These are phyloP conservation scores for Triangularia verruculosa DNA, from an alignment of 2,329 filamentous ascomycete species.

Conservation along the genomic window DNA sequence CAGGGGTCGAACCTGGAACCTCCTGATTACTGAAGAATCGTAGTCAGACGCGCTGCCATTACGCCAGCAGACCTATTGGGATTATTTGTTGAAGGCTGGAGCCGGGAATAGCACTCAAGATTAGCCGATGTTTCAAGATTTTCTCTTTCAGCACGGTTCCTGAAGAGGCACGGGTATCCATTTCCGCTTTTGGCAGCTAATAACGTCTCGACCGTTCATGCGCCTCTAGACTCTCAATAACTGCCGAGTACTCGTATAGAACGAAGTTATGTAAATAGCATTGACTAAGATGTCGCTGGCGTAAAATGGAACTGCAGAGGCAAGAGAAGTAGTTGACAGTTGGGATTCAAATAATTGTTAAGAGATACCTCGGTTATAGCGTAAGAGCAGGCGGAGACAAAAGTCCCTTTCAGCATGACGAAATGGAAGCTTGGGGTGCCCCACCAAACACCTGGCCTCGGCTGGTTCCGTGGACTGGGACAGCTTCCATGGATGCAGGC, in stretches of 20 bases:
- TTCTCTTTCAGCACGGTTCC: neutral
- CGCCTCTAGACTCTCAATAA: neutral
- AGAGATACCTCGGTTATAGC: neutral
- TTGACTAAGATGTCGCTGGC: too few relatives aligned
- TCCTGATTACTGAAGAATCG: conserved; percentile 15
- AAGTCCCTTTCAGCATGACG: conserved; percentile 8
- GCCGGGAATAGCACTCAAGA: neutral
- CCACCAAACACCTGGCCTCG: neutral
- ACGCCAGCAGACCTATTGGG: conserved; percentile 15
- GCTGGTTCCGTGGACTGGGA: conserved; percentile 1
- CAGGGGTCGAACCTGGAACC: conserved; percentile 22
- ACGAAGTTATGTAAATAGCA: too few relatives aligned
- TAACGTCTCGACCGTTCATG: too few relatives aligned
- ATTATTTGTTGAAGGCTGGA: neutral
- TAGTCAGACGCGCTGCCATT: conserved; percentile 20
- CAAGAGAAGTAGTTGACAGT: neutral
- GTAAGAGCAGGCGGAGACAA: neutral
- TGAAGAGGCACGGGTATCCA: neutral
- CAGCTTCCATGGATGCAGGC: neutral
- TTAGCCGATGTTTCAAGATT: neutral
- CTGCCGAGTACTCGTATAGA: too few relatives aligned
- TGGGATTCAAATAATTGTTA: neutral
- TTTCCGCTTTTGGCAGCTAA: neutral
- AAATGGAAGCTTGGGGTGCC: neutral
- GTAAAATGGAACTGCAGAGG: neutral